Evolutionary conservation across 257 asterid species (phyloP), one percentile per base, ranked within the genome.

Genomic region (Cynanchum wilfordii): DNA sequence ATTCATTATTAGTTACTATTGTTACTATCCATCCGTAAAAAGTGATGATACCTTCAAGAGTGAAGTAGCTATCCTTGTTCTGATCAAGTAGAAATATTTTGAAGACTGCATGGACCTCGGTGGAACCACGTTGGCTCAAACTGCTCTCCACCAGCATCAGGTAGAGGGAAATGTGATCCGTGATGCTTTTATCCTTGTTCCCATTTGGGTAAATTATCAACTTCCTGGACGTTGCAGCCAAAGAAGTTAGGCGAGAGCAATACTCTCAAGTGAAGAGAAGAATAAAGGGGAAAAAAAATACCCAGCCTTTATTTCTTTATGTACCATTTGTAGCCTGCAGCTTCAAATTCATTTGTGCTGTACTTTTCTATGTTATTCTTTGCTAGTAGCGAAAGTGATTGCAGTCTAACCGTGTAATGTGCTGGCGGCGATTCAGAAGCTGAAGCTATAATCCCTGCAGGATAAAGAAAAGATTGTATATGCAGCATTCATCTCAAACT

Each of bases 261-360:
- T 10, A 6, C 20, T 0, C 30, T 0, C 30, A 42, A 13, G 19
- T 10, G 12, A 71, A 25, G n/a, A 29, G 52, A 64, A 30, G 67
- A 29, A 44, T 22, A 50, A 8, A 51, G 16, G 13, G 33, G 19
- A 0, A 47, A 71, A 4, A 42, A 10, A 8, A 42, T 4, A 40
- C 45, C 45, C 45, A 40, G 55, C n/a, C 6, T 54, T 50, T 12
- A 10, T 50, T 42, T 55, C 33, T 7, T 4, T 50, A n/a, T 62
- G 59, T 79, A 91, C 94, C 96, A 91, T 75, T 80, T 87, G 80
- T 87, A 87, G 77, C 96, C 93, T 68, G 88, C 97, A 2, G 92
- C 95, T 72, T 89, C 79, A 49, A 91, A 89, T 33, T 72, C 81
- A 25, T 62, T 27, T 7, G 84, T 77, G 11, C 16, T 47, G 86